Conservation (phyloP, 1,139 yeast species). For the Debaryomyces subglobosus region DNA sequence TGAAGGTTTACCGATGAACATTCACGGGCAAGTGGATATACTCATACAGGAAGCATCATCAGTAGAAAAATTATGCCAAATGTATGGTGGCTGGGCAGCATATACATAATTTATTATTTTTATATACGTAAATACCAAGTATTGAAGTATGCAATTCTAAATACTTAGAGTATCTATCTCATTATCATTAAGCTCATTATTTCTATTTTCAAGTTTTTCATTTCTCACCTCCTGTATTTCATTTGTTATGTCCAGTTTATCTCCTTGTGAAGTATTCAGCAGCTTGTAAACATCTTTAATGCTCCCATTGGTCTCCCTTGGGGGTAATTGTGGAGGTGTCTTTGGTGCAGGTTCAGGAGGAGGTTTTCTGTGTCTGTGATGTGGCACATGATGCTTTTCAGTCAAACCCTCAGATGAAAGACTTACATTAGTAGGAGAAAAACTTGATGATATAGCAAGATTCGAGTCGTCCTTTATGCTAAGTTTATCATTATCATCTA, state of each 20-base stretch:
- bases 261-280: neutral
- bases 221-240: neutral
- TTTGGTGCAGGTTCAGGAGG: slow-evolving; percentile 5
- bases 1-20: slow-evolving; percentile 85
- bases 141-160: neutral
- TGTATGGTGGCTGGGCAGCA: slow-evolving; percentile 97
- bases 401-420: neutral
- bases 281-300: neutral
- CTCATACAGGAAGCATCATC: slow-evolving; percentile 84
- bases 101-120: slow-evolving; percentile 31
- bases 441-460: neutral
- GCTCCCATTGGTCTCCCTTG: neutral
- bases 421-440: slow-evolving; percentile 1
- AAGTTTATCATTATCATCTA: neutral
- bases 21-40: slow-evolving; percentile 90
- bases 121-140: neutral
- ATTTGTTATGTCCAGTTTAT: neutral
- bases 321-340: slow-evolving; percentile 7
- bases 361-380: slow-evolving; percentile 8
- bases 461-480: neutral
- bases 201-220: neutral
- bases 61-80: slow-evolving; percentile 67
- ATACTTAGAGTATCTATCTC: neutral
- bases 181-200: neutral
- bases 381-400: neutral